Evolutionary conservation across 768 basidiomycete species (phyloP), one percentile per base, ranked within the genome.

Genomic region (Guyanaporus albipodus): DNA sequence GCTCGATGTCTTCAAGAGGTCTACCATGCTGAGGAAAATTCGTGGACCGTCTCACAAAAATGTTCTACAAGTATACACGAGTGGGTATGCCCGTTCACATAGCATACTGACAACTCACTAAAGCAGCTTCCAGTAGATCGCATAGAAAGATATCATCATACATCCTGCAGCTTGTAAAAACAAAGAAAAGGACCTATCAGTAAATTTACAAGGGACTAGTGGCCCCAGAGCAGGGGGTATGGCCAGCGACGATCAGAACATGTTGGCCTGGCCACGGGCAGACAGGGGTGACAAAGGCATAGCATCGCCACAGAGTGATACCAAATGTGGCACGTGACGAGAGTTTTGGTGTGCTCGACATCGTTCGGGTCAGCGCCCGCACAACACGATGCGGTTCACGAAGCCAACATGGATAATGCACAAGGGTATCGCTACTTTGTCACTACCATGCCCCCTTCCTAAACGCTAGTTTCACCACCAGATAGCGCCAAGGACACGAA

Each of bases 351-450:
- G 21, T 6, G 6, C 6, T 42, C 21, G 29, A 21, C 28, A 15
- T 43, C 11, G 29, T 34, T 4, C n/a, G 24, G 39, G 33, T 21
- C 36, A 27, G 19, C 2, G 32, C 24, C 31, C 27, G n/a, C 23
- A 9, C 36, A 34, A 36, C 38, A 39, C 44, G 33, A 92, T 92
- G 89, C 78, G 82, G 60, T 91, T 91, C 72, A 90, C 87, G 33
- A 92, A 91, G 65, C 90, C 91, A 34, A 76, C 84, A 56, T 93
- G 91, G 90, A 83, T 92, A 11, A 78, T 79, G 56, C 90, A 91
- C 71, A 82, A 79, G 64, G 89, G 90, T 60, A 42, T 18, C 5
- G 11, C 52, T 2, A 27, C 15, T 3, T 23, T 9, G 0, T 36
- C 31, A 10, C 4, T 14, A 1, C 3, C 8, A 21, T 23, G 1